Percentiles rank a stretch among this genome's conserved stretches.
phyloP scores from a whole-genome alignment of 1,284 basidiomycete genomes.

The Ceratobasidium theobromae region DNA sequence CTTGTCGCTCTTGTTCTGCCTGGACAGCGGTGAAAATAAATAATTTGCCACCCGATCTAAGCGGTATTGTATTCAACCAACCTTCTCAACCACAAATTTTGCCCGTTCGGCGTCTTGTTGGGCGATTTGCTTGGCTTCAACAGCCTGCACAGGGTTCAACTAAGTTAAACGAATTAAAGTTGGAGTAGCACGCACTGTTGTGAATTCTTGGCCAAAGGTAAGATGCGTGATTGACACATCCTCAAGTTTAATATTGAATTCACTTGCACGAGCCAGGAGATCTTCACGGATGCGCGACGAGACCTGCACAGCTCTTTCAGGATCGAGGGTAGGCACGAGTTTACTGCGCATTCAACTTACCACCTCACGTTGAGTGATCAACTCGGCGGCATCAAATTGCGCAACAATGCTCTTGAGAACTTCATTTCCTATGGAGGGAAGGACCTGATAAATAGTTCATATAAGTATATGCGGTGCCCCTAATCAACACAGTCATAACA shows the following conservation, averaged over 20 bases:
- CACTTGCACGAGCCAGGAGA: conserved; percentile 87
- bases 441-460: conserved; percentile 32
- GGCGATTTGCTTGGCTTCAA: conserved; percentile 97
- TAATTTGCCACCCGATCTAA: too few species aligned
- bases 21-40: conserved; percentile 41
- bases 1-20: conserved; percentile 99
- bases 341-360: conserved; percentile 48
- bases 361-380: conserved; percentile 87
- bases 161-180: conserved; percentile 31
- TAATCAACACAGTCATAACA: neutral
- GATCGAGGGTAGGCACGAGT: neutral
- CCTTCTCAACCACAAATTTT: conserved; percentile 98
- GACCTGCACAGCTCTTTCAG: conserved; percentile 52
- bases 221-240: conserved; percentile 95
- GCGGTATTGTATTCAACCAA: conserved; percentile 39
- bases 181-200: neutral
- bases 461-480: neutral
- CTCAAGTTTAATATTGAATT: conserved; percentile 95
- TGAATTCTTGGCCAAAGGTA: conserved; percentile 45
- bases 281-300: conserved; percentile 94
- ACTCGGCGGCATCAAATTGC: conserved; percentile 97
- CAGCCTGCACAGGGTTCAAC: conserved; percentile 57
- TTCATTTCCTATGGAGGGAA: conserved; percentile 95
- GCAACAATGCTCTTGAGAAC: conserved; percentile 97
- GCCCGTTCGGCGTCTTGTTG: conserved; percentile 98